These are phyloP conservation scores for Globisporangium polare DNA, from an alignment of 352 stramenopile species.

Conservation along the genomic window DNA sequence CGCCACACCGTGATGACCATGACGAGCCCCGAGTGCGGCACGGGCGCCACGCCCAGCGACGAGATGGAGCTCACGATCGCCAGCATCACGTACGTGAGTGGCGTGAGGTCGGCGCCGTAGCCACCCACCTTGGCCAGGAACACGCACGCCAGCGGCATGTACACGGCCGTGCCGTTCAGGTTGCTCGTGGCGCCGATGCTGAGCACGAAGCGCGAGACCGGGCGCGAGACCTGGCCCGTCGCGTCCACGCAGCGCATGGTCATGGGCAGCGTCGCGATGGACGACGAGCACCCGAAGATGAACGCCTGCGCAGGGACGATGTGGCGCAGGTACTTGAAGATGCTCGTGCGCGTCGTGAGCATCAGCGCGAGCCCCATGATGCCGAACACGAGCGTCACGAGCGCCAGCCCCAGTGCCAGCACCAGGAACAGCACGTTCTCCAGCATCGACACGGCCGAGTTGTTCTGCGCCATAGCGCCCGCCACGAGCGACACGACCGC, in stretches of 20 bases:
- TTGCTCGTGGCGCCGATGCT: constrained; percentile 67
- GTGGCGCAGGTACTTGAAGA: constrained; percentile 63
- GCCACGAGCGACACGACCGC: constrained; percentile 74
- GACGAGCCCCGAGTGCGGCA: constrained; percentile 68
- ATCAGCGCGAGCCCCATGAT: constrained; percentile 53
- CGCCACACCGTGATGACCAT: constrained; percentile 80
- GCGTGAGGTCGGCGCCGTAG: constrained; percentile 47
- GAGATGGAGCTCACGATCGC: constrained; percentile 59
- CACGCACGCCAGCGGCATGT: constrained; percentile 69
- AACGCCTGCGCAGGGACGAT: constrained; percentile 76
- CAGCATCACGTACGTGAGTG: constrained; percentile 58
- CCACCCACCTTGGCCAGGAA: constrained; percentile 70
- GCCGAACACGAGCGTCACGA: constrained; percentile 45
- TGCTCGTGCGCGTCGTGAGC: constrained; percentile 50
- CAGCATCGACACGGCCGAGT: constrained; percentile 35
- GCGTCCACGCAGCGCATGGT: constrained; percentile 73
- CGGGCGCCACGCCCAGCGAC: constrained; percentile 65
- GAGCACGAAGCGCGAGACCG: constrained; percentile 61
- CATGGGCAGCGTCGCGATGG: constrained; percentile 74
- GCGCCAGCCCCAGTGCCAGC: constrained; percentile 35
- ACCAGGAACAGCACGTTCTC: constrained; percentile 51
- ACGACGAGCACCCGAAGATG: constrained; percentile 74
- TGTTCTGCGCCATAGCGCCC: constrained; percentile 55
- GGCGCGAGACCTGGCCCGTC: constrained; percentile 54
- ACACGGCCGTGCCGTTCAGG: constrained; percentile 69